phyloP scores from a whole-genome alignment of 106 monocot species.

The Dioscorea alata region DNA sequence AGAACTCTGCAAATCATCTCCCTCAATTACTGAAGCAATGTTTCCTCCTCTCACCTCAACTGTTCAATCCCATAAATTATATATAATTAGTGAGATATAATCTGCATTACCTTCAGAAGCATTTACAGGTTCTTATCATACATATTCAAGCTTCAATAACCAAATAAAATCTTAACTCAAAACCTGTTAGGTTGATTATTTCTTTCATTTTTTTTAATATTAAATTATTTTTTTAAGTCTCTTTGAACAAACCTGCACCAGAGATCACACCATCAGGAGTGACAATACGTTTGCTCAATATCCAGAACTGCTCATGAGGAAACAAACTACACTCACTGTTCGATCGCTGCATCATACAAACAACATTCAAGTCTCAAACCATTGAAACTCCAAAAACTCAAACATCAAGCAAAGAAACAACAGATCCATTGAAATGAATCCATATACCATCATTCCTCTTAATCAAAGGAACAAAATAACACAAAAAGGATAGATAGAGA shows the following conservation, averaged over 20 bases:
- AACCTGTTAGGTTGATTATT: neutral
- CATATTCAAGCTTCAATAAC: no score
- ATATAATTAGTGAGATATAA: neutral
- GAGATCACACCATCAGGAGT: slow-evolving; percentile 61
- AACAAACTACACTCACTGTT: slow-evolving; percentile 66
- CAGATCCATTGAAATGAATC: neutral
- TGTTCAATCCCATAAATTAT: slow-evolving; percentile 10
- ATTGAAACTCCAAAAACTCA: neutral
- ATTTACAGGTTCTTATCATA: no score
- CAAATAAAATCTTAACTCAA: no score
- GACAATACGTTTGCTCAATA: slow-evolving; percentile 80
- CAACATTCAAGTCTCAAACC: neutral
- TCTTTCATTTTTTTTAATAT: neutral
- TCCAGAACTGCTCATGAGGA: slow-evolving; percentile 60
- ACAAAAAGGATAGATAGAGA: neutral
- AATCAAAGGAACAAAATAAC: neutral
- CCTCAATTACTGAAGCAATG: slow-evolving; percentile 55
- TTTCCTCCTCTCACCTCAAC: slow-evolving; percentile 78
- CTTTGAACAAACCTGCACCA: slow-evolving; percentile 54
- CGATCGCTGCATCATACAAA: slow-evolving; percentile 26
- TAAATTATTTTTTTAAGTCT: neutral
- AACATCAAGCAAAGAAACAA: neutral
- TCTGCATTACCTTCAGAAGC: neutral
- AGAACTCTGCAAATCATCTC: slow-evolving; percentile 8
- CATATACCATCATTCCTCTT: neutral